Conservation (phyloP, 1,139 yeast species). For the Arxiozyma heterogenica region DNA sequence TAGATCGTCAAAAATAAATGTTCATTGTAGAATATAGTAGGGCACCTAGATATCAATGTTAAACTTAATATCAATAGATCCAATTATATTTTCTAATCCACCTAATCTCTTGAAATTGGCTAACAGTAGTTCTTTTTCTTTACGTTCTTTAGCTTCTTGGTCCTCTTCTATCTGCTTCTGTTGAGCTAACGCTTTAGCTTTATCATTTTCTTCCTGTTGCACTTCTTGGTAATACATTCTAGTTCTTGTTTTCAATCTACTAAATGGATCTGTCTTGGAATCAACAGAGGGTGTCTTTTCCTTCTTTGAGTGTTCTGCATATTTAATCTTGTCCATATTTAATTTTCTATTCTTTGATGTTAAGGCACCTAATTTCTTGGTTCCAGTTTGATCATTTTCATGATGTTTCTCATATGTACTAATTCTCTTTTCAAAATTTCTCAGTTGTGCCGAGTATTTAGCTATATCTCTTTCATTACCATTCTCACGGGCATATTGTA, state of each 20-base stretch:
- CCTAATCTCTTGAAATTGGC: constrained; percentile 35
- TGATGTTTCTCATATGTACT: constrained; percentile 34
- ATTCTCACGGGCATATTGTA: constrained; percentile 67
- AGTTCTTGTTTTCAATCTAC: constrained; percentile 78
- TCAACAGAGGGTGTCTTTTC: constrained; percentile 35
- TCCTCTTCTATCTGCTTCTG: constrained; percentile 30
- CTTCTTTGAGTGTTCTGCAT: constrained; percentile 63
- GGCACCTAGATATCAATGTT: constrained; percentile 32
- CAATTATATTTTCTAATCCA: constrained; percentile 41
- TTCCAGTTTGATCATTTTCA: constrained; percentile 31
- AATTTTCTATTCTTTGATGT: constrained; percentile 64
- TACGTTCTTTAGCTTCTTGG: constrained; percentile 31
- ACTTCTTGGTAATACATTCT: constrained; percentile 62
- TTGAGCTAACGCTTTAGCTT: constrained; percentile 36
- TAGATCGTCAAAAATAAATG: background rate
- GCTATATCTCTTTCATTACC: constrained; percentile 46
- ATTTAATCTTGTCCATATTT: constrained; percentile 66
- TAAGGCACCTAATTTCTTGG: constrained; percentile 31
- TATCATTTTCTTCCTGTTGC: constrained; percentile 39
- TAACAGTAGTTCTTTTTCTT: constrained; percentile 30
- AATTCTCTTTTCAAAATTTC: constrained; percentile 44
- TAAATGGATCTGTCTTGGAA: constrained; percentile 71
- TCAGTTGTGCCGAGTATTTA: constrained; percentile 31
- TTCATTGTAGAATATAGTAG: background rate
- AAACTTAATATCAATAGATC: constrained; percentile 37